Base-by-base conservation (phyloP, 108 stramenopile genomes). In the Nannochloropsis oceanica region DNA sequence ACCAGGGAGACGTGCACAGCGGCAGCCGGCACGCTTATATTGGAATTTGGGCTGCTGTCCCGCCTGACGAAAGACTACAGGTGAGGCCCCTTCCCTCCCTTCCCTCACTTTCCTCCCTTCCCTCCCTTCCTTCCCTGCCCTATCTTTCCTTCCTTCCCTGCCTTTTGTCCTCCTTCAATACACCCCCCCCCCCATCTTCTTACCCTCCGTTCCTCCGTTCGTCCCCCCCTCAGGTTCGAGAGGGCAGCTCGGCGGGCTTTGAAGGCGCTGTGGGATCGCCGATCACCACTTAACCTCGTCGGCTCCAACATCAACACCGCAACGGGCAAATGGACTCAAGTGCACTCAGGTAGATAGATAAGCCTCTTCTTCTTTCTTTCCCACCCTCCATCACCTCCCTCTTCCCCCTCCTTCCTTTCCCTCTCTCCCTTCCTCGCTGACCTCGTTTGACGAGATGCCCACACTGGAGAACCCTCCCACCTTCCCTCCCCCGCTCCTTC, bases 41-140 rank as follows among this genome's bases (percentile, higher is more conserved):
- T 93, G 26, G 92, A 93, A 85, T 91, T 92, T 43, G 83, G 86
- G 34, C 59, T 89, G 43, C 89, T 92, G 27, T 91, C 91, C 13
- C 44, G 79, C 43, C 27, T 91, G 26, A 89, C 87, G 8, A 90
- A 89, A 2, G 90, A 91, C 79, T 0, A 73, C 59, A 73, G 59
- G 59, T 73, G n/a, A 73, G 22, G 22, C 59, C n/a, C 59, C 18
- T n/a, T 2, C 59, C 59, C n/a, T n/a, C 59, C 59, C 59, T 0
- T 0, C 59, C 59, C 59, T n/a, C n/a, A 7, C 59, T n/a, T 73
- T 0, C 59, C 9, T 18, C 9, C 59, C 59, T 73, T n/a, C 59
- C 59, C n/a, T n/a, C 9, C 59, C n/a, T 10, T 10, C 10, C 59
- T 10, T 10, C n/a, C 59, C 59, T n/a, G 7, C 59, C 59, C 59